These are phyloP conservation scores for Daldinia grandis DNA, from an alignment of 495 filamentous ascomycete genomes.

Conservation along the genomic window DNA sequence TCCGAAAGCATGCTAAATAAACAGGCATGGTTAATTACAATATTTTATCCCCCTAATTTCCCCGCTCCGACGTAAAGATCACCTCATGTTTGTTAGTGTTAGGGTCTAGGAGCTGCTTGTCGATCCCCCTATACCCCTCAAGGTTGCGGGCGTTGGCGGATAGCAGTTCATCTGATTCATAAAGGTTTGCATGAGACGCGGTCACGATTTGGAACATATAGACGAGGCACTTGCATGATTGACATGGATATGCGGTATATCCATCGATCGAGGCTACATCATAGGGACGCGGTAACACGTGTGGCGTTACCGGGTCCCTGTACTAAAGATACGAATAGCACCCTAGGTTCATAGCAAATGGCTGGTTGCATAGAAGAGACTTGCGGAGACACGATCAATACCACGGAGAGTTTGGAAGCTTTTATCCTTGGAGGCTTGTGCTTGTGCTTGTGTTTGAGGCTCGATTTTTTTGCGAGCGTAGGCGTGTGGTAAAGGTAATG, in stretches of 20 bases:
- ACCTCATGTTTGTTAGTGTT: constrained; percentile 12
- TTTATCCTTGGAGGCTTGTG: constrained; percentile 7
- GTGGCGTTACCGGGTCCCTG: constrained; percentile 13
- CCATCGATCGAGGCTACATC: constrained; percentile 12
- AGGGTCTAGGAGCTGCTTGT: constrained; percentile 15
- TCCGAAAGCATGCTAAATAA: constrained; percentile 66
- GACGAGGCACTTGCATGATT: constrained; percentile 27
- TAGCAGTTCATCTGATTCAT: constrained; percentile 20
- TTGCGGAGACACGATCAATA: constrained; percentile 26
- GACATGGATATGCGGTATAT: constrained; percentile 28
- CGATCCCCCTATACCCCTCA: constrained; percentile 15
- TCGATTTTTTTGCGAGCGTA: constrained; percentile 27
- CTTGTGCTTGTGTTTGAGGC: constrained; percentile 9
- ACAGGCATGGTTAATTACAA: constrained; percentile 32
- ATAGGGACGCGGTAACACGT: constrained; percentile 10
- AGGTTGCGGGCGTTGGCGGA: constrained; percentile 11
- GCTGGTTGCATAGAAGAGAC: constrained; percentile 38
- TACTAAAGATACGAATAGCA: constrained; percentile 20
- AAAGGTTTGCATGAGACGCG: constrained; percentile 34
- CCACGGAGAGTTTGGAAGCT: constrained; percentile 27
- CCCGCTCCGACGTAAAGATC: neutral
- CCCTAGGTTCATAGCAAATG: constrained; percentile 32
- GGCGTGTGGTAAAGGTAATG: constrained; percentile 21
- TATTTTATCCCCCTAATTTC: constrained; percentile 33
- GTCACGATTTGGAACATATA: constrained; percentile 35